phyloP scores from a whole-genome alignment of 116 monocot species.

The Phalaenopsis hybrid region DNA sequence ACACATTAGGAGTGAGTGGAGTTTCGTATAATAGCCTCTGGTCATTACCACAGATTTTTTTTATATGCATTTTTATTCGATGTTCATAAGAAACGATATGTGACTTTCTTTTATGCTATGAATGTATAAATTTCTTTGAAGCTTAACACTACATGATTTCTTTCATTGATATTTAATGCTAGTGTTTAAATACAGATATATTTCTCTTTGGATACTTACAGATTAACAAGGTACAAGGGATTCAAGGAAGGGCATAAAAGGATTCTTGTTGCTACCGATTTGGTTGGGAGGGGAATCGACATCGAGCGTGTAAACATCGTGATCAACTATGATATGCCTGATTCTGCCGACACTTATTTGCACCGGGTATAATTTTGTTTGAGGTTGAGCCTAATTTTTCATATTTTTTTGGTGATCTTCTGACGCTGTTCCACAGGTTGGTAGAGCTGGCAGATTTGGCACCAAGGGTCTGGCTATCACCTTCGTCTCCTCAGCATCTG shows the following conservation, averaged over 20 bases:
- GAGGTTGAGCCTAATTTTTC: background rate
- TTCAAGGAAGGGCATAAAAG: conserved; percentile 99
- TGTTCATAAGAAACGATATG: no score
- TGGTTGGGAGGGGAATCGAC: conserved; percentile 98
- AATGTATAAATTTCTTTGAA: no score
- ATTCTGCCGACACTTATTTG: conserved; percentile 96
- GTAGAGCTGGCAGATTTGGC: conserved; percentile 92
- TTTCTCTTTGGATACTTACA: conserved; percentile 9
- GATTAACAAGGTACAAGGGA: conserved; percentile 91
- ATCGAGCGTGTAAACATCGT: conserved; percentile 99
- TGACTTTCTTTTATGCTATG: no score
- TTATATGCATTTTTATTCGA: no score
- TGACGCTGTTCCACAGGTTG: conserved; percentile 44
- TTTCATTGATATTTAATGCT: no score
- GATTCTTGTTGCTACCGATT: conserved; percentile 96
- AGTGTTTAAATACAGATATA: background rate
- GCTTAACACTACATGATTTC: no score
- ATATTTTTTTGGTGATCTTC: background rate
- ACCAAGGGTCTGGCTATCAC: conserved; percentile 98
- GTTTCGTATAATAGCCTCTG: no score
- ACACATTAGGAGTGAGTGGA: no score
- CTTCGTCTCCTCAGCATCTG: conserved; percentile 82
- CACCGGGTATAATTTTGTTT: conserved; percentile 58
- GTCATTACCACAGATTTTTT: no score
- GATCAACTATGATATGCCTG: conserved; percentile 99